These are phyloP conservation scores for Pogostemon cablin DNA, from an alignment of 257 asterid species.

Conservation along the genomic window DNA sequence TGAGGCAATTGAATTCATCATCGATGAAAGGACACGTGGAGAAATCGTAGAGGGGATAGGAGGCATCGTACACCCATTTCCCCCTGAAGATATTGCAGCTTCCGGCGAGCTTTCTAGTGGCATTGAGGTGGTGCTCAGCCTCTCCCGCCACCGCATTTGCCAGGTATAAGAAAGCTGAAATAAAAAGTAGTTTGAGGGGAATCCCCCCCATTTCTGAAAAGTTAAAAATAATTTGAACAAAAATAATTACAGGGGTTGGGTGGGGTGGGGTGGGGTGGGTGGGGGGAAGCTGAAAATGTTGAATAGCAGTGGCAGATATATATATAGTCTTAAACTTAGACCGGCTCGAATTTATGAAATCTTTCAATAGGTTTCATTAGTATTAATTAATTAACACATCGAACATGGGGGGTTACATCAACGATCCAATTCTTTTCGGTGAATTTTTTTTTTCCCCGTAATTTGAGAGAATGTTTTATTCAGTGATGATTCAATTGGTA, in stretches of 20 bases:
- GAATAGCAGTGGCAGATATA: conserved; percentile 4
- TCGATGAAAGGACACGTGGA: conserved; percentile 83
- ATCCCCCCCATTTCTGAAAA: conserved; percentile 41
- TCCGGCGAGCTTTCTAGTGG: conserved; percentile 41
- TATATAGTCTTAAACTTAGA: conserved; percentile 24
- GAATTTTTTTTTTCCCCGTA: no score
- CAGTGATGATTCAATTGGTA: no score
- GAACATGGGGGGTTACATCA: conserved; percentile 41
- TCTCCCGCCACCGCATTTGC: conserved; percentile 32
- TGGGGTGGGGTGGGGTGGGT: conserved; percentile 5
- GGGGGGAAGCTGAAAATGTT: conserved; percentile 7
- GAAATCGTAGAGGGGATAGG: conserved; percentile 84
- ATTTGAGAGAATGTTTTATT: no score
- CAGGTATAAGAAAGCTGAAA: conserved; percentile 41
- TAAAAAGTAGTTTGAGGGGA: conserved; percentile 41
- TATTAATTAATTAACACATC: background rate
- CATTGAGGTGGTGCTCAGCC: conserved; percentile 39
- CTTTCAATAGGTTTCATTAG: conserved; percentile 25
- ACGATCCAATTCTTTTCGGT: background rate
- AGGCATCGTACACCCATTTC: conserved; percentile 79
- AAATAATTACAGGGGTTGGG: background rate
- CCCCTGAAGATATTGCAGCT: conserved; percentile 76
- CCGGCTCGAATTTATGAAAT: conserved; percentile 36
- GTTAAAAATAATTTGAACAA: background rate
- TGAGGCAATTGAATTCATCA: conserved; percentile 76